Evolutionary conservation across 495 filamentous ascomycete genomes (phyloP), one percentile per base, ranked within the genome.

Genomic region (Aspergillus avenaceus): DNA sequence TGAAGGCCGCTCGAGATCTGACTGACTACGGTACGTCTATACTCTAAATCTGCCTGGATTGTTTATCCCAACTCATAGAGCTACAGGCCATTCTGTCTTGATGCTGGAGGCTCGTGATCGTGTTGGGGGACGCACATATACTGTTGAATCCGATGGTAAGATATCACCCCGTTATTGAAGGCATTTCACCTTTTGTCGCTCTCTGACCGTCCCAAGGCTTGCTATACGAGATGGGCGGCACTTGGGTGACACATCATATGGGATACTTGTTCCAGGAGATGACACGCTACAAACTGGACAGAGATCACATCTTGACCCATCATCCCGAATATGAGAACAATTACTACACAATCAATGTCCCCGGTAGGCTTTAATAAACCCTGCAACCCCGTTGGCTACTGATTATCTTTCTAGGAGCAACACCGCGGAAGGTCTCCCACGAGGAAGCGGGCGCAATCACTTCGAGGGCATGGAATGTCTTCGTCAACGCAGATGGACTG

Each of bases 161-260:
- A 44, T 16, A 21, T n/a, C 8, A 26, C 27, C 13, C 25, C 22
- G 11, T 13, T 6, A 4, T 34, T 34, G n/a, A n/a, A n/a, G n/a
- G n/a, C n/a, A n/a, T n/a, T n/a, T n/a, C n/a, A n/a, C n/a, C n/a
- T n/a, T n/a, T n/a, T n/a, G n/a, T n/a, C 11, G 1, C 2, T 3
- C 5, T 11, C 23, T 37, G 21, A 43, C 13, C 24, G 11, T 43
- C 23, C 5, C 9, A 41, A 45, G 46, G 57, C 0, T 50, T 49
- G 34, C 49, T 47, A 5, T 54, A 51, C 24, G 60, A 63, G 16
- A 57, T 63, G 54, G 60, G 60, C 9, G 60, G 60, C 16, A 63
- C 60, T 8, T 63, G 60, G 57, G 51, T 63, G 8, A 41, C 41
- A 7, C 54, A 63, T 22, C 45, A 42, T 26, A 37, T 54, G 24